Evolutionary conservation across 2,329 filamentous ascomycete genomes (phyloP), one percentile per base, ranked within the genome.

Genomic region (Rhynchosporium agropyri): DNA sequence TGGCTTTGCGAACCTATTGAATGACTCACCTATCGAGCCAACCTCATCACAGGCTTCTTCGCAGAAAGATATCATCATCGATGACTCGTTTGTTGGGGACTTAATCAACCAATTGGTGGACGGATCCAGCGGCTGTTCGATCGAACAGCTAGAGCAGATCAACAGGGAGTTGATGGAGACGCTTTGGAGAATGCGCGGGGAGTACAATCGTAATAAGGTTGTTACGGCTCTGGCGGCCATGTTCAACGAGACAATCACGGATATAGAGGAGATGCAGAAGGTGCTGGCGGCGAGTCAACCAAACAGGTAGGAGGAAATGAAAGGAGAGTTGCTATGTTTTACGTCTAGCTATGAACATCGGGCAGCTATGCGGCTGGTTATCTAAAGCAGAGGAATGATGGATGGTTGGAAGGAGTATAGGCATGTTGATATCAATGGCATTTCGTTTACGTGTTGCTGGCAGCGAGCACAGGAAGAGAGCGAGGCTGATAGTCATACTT

Each of bases 81-180:
- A 81, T 36, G 80, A 83, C 12, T 72, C 42, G 13, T 74, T 71
- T 48, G 50, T 71, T 10, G 64, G 69, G 1, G 63, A 69, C 31
- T 31, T 74, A 10, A 57, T 72, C 1, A 60, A 48, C 12, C 61
- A 62, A 20, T 63, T 75, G 1, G 69, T 70, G 1, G 65, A 68
- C 29, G 67, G 70, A 29, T 70, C 70, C 26, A 73, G 69, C 36
- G 73, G 73, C 1, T 74, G 68, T 38, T 71, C 89, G 0, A 90
- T 99, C 58, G 95, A 99, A 77, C 94, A 99, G 76, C 80, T 99
- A 26, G 94, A 98, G 79, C 94, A 98, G 76, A 88, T 97, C 74
- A 93, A 93, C 75, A 89, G 92, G 7, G 87, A 89, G 68, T 80
- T 98, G 67, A 98, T 98, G 94, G 90, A 94, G 65, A 86, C 88